Conservation (phyloP, 1,139 yeast species). For the Lodderomyces metapsilosis region DNA sequence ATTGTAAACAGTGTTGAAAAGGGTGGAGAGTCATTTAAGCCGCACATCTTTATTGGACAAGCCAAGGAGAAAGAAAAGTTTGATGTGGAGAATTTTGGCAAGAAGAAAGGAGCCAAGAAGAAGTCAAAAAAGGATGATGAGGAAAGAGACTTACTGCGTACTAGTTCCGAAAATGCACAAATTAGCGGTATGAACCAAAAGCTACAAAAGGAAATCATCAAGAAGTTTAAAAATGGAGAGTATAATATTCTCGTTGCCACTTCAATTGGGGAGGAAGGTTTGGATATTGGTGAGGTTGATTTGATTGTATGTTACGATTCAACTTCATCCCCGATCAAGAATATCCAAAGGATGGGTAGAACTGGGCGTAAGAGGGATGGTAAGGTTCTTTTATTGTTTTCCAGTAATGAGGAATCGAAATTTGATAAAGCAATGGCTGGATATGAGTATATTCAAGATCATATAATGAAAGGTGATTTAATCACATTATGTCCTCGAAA, state of each 20-base stretch:
- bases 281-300: slow-evolving; percentile 97
- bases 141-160: slow-evolving; percentile 19
- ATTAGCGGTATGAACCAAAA: slow-evolving; percentile 67
- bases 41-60: slow-evolving; percentile 94
- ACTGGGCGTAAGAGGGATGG: slow-evolving; percentile 97
- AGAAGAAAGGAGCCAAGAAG: slow-evolving; percentile 25
- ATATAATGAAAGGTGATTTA: slow-evolving; percentile 44
- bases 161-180: slow-evolving; percentile 56
- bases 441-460: slow-evolving; percentile 73
- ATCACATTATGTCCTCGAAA: slow-evolving; percentile 49
- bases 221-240: slow-evolving; percentile 66
- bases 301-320: slow-evolving; percentile 90
- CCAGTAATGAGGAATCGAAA: slow-evolving; percentile 75
- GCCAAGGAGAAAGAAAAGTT: slow-evolving; percentile 57
- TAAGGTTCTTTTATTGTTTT: slow-evolving; percentile 69
- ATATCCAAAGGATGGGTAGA: slow-evolving; percentile 95
- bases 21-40: slow-evolving; percentile 41
- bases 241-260: slow-evolving; percentile 89
- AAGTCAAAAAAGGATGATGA: slow-evolving; percentile 20
- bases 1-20: slow-evolving; percentile 67
- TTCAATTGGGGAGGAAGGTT: slow-evolving; percentile 97
- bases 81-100: slow-evolving; percentile 39
- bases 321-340: slow-evolving; percentile 89
- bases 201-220: slow-evolving; percentile 69
- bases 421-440: slow-evolving; percentile 85